Conservation (phyloP, 345 rosid species). For the Rhodamnia argentea region DNA sequence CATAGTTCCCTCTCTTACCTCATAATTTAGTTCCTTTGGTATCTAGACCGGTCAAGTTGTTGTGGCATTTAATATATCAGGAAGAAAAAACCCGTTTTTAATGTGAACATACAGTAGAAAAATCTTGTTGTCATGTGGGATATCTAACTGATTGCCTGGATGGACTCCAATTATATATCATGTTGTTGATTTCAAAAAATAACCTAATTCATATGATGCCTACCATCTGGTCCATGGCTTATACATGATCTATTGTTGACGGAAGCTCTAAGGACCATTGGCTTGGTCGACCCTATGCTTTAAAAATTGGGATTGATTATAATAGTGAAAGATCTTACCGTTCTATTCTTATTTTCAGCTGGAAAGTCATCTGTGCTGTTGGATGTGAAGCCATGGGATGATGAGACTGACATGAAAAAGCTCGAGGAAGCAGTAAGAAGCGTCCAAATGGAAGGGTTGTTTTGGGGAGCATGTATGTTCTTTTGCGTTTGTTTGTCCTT, state of each 20-base stretch:
- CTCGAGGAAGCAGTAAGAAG: slow-evolving; percentile 16
- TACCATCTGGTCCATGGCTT: background rate
- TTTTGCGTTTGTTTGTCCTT: background rate
- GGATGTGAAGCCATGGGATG: slow-evolving; percentile 20
- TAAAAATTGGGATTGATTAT: background rate
- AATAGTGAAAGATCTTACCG: background rate
- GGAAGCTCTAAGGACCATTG: background rate
- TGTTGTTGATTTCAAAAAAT: background rate
- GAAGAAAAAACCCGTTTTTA: background rate
- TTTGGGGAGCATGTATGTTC: slow-evolving; percentile 17
- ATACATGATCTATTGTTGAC: background rate
- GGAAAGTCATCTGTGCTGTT: slow-evolving; percentile 13
- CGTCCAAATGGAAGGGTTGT: slow-evolving; percentile 12
- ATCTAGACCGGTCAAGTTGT: background rate
- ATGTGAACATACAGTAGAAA: background rate
- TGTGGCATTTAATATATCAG: background rate
- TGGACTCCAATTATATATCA: background rate
- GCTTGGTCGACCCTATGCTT: background rate
- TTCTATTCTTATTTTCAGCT: background rate
- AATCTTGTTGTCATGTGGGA: background rate
- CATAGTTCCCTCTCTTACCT: background rate
- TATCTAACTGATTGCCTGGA: background rate
- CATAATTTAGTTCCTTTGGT: background rate
- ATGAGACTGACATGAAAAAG: slow-evolving; percentile 19
- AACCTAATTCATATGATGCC: background rate